Conservation (phyloP, 495 filamentous ascomycete species). For the Penicillium steckii region DNA sequence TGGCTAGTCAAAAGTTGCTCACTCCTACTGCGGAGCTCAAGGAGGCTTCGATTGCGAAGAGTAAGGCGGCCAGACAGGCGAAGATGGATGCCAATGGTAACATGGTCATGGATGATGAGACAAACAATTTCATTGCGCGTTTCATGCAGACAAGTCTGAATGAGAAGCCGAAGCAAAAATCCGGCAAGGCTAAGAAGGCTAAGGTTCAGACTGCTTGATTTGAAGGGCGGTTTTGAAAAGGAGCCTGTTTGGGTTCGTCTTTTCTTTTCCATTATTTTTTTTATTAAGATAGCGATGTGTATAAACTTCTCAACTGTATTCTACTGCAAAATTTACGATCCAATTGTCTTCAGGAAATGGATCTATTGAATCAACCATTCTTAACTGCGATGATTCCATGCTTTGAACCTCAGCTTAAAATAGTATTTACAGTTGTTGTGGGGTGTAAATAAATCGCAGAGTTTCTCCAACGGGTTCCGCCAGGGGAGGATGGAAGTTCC, state of each 20-base stretch:
- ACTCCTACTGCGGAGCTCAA: constrained; percentile 40
- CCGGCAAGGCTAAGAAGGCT: constrained; percentile 10
- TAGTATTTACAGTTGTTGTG: too few relatives aligned
- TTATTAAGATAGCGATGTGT: constrained; percentile 34
- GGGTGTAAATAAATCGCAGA: too few relatives aligned
- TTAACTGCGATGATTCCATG: too few relatives aligned
- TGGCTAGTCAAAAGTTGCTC: constrained; percentile 48
- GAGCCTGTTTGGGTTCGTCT: not conserved
- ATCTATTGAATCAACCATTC: not conserved
- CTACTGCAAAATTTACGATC: constrained; percentile 35
- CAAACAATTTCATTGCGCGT: constrained; percentile 34
- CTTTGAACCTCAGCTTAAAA: too few relatives aligned
- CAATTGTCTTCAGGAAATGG: constrained; percentile 12
- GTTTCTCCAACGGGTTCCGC: too few relatives aligned
- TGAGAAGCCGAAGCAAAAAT: constrained; percentile 5
- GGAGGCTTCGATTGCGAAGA: constrained; percentile 21
- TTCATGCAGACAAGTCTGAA: constrained; percentile 28
- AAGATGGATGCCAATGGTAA: constrained; percentile 37
- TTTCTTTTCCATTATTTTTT: not conserved
- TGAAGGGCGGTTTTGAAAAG: not conserved
- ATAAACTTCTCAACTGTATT: constrained; percentile 35
- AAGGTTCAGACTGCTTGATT: constrained; percentile 8
- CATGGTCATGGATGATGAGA: constrained; percentile 30
- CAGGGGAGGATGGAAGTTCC: constrained; percentile 13
- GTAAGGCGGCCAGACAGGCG: constrained; percentile 22